phyloP scores from a whole-genome alignment of 805 yeast genomes.

The Suhomyces emberorum region DNA sequence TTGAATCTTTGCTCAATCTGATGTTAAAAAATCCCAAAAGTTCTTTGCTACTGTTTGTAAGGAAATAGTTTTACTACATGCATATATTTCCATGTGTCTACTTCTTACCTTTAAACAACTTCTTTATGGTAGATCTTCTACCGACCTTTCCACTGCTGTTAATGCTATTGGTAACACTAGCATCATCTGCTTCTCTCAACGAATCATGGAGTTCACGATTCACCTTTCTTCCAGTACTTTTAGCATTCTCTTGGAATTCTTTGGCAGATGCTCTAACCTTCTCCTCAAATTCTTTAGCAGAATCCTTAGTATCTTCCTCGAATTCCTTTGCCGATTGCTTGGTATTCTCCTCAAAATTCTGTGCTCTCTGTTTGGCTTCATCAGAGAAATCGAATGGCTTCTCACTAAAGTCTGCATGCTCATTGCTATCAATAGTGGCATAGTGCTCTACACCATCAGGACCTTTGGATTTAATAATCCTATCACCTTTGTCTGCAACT shows the following conservation, averaged over 20 bases:
- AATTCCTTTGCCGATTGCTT: neutral
- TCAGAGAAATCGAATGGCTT: neutral
- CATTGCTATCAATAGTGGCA: conserved; percentile 38
- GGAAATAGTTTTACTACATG: no score
- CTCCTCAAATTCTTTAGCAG: neutral
- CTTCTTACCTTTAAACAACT: conserved; percentile 13
- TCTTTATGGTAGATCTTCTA: conserved; percentile 10
- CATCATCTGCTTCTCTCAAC: conserved; percentile 4
- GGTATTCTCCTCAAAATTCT: neutral
- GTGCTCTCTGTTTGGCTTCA: conserved; percentile 1
- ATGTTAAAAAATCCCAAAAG: no score
- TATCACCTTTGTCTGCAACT: conserved; percentile 16
- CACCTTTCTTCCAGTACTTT: neutral
- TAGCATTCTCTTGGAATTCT: conserved; percentile 2
- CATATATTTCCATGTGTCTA: no score
- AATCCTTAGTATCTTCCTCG: neutral
- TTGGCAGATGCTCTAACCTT: neutral
- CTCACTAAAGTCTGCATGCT: conserved; percentile 17
- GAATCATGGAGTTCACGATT: neutral
- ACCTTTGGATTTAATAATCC: conserved; percentile 12
- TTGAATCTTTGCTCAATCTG: no score
- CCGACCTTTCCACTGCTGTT: conserved; percentile 5
- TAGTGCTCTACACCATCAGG: conserved; percentile 10
- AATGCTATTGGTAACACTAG: conserved; percentile 4
- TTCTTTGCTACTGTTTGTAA: no score